These are phyloP conservation scores for Candida sithepensis DNA, from an alignment of 805 yeast species.

Conservation along the genomic window DNA sequence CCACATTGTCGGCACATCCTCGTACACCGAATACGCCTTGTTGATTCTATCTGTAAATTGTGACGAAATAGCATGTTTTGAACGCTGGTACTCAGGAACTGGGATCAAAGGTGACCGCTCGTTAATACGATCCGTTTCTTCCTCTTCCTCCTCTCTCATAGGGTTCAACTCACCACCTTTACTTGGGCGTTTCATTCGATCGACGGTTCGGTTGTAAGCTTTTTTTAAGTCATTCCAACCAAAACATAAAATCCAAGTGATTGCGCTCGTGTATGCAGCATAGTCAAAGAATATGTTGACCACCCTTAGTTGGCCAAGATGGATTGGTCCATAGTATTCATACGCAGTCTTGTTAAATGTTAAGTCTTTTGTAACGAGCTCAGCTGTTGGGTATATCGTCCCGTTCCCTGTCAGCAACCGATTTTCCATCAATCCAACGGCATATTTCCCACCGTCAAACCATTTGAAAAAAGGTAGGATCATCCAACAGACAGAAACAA, in stretches of 20 bases:
- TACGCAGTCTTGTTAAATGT: slow-evolving; percentile 44
- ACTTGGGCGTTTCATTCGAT: neutral
- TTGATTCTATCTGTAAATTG: slow-evolving; percentile 41
- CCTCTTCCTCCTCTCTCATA: too few relatives aligned
- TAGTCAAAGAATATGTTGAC: slow-evolving; percentile 52
- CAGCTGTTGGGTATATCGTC: slow-evolving; percentile 37
- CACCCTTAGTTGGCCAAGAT: slow-evolving; percentile 45
- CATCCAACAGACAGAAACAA: slow-evolving; percentile 45
- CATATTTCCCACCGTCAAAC: slow-evolving; percentile 28
- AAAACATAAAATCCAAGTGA: slow-evolving; percentile 38
- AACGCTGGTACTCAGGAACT: neutral
- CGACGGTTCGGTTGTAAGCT: slow-evolving; percentile 8
- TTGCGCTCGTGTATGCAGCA: slow-evolving; percentile 48
- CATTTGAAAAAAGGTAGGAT: slow-evolving; percentile 46
- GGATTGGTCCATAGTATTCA: slow-evolving; percentile 40
- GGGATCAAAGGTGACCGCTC: neutral
- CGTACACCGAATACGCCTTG: slow-evolving; percentile 35
- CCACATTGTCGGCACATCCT: slow-evolving; percentile 44
- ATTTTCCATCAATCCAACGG: slow-evolving; percentile 47
- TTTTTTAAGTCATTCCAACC: slow-evolving; percentile 22
- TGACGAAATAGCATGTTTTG: slow-evolving; percentile 9
- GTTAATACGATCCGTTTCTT: neutral
- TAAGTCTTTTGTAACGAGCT: slow-evolving; percentile 38
- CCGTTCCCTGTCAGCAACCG: slow-evolving; percentile 37
- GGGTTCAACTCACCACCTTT: too few relatives aligned